Conservation (phyloP, 169 alveolate species). For the Eimeria acervulina region DNA sequence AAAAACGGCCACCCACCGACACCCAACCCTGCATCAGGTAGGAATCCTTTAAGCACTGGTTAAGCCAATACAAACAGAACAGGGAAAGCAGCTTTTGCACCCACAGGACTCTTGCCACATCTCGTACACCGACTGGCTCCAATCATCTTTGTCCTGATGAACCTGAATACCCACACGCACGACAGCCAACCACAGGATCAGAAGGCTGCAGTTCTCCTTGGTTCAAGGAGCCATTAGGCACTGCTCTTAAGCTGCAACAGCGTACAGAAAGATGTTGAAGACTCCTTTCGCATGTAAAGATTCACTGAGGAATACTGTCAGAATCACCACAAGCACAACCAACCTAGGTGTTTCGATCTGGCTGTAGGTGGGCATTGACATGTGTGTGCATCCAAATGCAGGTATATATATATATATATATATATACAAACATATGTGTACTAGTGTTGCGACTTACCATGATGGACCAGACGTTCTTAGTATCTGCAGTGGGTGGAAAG, state of each 20-base stretch:
- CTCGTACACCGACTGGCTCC: slow-evolving; percentile 73
- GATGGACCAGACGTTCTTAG: slow-evolving; percentile 75
- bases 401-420: neutral
- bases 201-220: neutral
- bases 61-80: neutral
- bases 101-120: slow-evolving; percentile 78
- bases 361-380: neutral
- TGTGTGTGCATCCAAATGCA: neutral
- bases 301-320: neutral
- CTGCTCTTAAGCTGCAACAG: neutral
- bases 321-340: neutral
- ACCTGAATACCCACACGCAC: slow-evolving; percentile 13
- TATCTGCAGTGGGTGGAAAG: slow-evolving; percentile 56
- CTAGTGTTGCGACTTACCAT: slow-evolving; percentile 38
- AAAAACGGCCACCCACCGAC: neutral
- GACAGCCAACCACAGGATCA: neutral
- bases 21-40: neutral
- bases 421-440: neutral
- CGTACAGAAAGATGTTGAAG: neutral
- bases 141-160: slow-evolving; percentile 74
- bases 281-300: too few relatives aligned
- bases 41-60: neutral
- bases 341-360: neutral
- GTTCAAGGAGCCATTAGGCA: neutral
- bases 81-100: neutral